Conservation (phyloP, 2,329 filamentous ascomycete genomes). For the Colletotrichum lindemuthianum region DNA sequence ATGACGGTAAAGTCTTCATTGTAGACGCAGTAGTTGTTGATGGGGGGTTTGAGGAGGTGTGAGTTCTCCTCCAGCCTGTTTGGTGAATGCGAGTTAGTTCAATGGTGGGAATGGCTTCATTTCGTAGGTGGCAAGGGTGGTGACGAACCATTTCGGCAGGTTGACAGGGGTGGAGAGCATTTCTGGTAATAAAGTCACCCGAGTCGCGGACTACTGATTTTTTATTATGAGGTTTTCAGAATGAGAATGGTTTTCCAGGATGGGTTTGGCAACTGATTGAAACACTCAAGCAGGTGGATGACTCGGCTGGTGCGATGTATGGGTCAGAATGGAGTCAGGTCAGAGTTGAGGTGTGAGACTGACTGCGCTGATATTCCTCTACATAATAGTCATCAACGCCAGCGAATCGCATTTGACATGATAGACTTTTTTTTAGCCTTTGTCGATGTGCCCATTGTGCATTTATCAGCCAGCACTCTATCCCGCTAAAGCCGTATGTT, state of each 20-base stretch:
- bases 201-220: not conserved
- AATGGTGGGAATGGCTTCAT: constrained; percentile 20
- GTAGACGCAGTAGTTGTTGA: constrained; percentile 98
- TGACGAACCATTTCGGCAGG: constrained; percentile 66
- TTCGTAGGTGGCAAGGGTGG: not conserved
- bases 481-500: constrained; percentile 21
- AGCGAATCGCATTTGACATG: constrained; percentile 20
- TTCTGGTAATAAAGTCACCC: constrained; percentile 9
- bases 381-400: not conserved
- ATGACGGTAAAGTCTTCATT: constrained; percentile 85
- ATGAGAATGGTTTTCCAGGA: too few relatives aligned
- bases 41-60: constrained; percentile 90
- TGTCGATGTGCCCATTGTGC: constrained; percentile 1
- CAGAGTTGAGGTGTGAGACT: constrained; percentile 1
- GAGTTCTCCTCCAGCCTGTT: constrained; percentile 88
- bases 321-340: not conserved
- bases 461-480: constrained; percentile 18
- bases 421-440: constrained; percentile 9
- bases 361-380: not conserved
- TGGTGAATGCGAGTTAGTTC: constrained; percentile 1
- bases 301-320: constrained; percentile 1
- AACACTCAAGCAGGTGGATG: not conserved
- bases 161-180: constrained; percentile 56
- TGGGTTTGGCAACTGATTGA: not conserved
- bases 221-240: too few relatives aligned